Base-by-base conservation (phyloP, 176 grass and related monocot genomes). In the Canna indica region DNA sequence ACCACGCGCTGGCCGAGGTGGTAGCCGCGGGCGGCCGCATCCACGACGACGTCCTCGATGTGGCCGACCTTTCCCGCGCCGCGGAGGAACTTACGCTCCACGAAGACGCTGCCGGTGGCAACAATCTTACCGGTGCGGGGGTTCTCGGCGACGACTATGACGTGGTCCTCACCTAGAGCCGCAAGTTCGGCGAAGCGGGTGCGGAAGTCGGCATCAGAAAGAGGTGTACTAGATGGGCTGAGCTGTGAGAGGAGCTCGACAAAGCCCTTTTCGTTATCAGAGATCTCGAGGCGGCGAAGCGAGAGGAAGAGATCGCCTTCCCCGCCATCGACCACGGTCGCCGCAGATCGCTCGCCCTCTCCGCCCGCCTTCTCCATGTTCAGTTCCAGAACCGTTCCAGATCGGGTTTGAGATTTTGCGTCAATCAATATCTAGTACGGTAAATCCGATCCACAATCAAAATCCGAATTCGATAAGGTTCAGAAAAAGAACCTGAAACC, bases 41-140 rank as follows among this genome's bases (percentile, higher is more conserved):
- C 84, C 13, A 97, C 84, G 61, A 90, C 93, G 20, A 91, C 79
- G 71, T 97, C 93, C 77, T 97, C 93, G 47, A 97, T 81, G 77
- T 90, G 93, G 62, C 85, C 86, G 31, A 92, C 86, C 68, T 85
- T 89, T 35, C 93, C 80, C 24, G 83, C 80, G 67, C 83, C 81
- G 14, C 82, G 83, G 25, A 90, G 75, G 79, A 91, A 90, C 83
- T 97, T 92, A 61, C 82, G 84, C 84, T 97, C 93, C 24, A 97
- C 73, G 77, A 97, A 97, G 75, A 90, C 68, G 65, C 81, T 83
- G 62, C 93, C 86, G 3, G 88, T 97, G 50, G 93, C 82, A 28
- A 97, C 31, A 33, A 97, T 91, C 34, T 71, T 32, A 2, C 81
- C 69, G 0, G 79, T 57, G 18, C 67, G 8, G 33, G 34, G 73